Evolutionary conservation across 140 eudicot genomes (phyloP).

Genomic region (Senecio squalidus): DNA sequence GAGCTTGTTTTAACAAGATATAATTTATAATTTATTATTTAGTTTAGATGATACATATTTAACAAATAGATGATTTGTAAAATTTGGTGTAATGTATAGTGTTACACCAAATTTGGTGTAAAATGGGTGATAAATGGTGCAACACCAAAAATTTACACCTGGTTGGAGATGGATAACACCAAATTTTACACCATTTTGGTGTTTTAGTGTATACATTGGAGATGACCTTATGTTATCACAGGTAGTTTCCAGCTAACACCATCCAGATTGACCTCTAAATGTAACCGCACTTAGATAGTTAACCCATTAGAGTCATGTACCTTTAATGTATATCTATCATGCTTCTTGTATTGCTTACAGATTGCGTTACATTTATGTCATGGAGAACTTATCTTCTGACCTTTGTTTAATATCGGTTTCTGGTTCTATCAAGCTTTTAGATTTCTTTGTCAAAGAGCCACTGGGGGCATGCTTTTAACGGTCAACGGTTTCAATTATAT

Average conservation of each 20-base stretch:
- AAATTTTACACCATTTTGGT: too few species aligned
- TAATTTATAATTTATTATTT: too few species aligned
- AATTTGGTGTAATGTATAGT: too few species aligned
- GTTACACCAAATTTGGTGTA: too few species aligned
- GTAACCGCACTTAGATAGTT: constrained; percentile 20
- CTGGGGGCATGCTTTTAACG: constrained; percentile 26
- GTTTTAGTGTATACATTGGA: too few species aligned
- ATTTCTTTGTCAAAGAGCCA: constrained; percentile 19
- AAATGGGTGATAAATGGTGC: too few species aligned
- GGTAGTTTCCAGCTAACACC: constrained; percentile 66
- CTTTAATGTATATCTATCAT: neutral
- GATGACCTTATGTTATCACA: constrained; percentile 55
- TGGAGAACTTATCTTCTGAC: constrained; percentile 1
- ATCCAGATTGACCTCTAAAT: constrained; percentile 26
- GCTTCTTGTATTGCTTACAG: constrained; percentile 22
- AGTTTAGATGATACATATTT: too few species aligned
- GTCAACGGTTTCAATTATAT: constrained; percentile 16
- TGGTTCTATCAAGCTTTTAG: constrained; percentile 9
- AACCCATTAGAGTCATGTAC: neutral
- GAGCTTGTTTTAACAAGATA: too few species aligned
- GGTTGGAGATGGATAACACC: too few species aligned
- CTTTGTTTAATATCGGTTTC: neutral
- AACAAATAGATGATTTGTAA: too few species aligned
- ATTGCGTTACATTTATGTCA: constrained; percentile 14
- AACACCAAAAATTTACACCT: too few species aligned